Evolutionary conservation across 2,329 filamentous ascomycete genomes (phyloP).

Genomic region (Fusarium denticulatum): DNA sequence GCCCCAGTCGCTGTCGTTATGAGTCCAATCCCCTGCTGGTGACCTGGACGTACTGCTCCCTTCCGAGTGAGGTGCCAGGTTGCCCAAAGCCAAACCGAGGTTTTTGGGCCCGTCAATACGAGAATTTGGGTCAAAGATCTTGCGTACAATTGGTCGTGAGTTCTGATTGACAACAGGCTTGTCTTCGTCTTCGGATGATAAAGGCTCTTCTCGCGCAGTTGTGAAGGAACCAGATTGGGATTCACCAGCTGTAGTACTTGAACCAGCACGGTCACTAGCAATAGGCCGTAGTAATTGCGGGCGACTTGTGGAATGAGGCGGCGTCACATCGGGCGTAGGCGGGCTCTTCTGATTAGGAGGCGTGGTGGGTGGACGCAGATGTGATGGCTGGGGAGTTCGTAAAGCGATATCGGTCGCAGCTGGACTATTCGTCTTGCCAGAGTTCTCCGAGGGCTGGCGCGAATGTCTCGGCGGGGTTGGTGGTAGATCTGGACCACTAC

Average conservation of each 20-base stretch:
- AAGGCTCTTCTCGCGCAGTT: constrained; percentile 73
- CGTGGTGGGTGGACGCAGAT: constrained; percentile 61
- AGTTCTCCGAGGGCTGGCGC: constrained; percentile 64
- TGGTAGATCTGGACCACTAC: constrained; percentile 61
- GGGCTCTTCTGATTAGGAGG: constrained; percentile 73
- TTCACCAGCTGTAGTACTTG: constrained; percentile 66
- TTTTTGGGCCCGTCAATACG: constrained; percentile 45
- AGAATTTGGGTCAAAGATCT: constrained; percentile 42
- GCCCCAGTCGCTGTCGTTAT: constrained; percentile 68
- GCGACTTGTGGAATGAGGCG: constrained; percentile 63
- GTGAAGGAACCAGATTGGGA: constrained; percentile 76
- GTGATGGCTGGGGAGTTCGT: constrained; percentile 52
- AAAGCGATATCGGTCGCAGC: constrained; percentile 51
- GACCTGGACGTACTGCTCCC: constrained; percentile 54
- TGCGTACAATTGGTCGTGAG: constrained; percentile 58
- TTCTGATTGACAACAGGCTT: constrained; percentile 53
- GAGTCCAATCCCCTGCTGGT: constrained; percentile 58
- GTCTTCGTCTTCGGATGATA: constrained; percentile 70
- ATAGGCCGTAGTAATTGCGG: constrained; percentile 58
- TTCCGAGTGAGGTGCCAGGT: constrained; percentile 54
- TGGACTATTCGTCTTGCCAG: constrained; percentile 55
- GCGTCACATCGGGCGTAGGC: constrained; percentile 80
- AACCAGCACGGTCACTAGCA: constrained; percentile 59
- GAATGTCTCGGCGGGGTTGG: constrained; percentile 73
- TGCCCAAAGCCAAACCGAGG: constrained; percentile 55